Base-by-base conservation (phyloP, 768 basidiomycete genomes). In the Galerina marginata region DNA sequence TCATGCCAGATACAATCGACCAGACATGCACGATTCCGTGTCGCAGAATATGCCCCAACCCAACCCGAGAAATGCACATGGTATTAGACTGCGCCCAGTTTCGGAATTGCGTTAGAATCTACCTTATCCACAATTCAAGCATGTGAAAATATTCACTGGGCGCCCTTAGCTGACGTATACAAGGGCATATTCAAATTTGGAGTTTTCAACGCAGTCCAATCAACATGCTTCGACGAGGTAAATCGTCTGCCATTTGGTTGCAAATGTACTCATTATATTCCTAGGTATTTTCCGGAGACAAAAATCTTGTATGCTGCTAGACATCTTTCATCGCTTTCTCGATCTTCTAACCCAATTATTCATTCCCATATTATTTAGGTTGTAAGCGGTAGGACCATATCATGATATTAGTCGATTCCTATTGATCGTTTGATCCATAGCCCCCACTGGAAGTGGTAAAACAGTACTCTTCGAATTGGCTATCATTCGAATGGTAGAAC, bases 391-490 rank as follows among this genome's bases (percentile, higher is more conserved):
- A 72, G 49, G 55, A 5, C 15, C 11, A 33, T 23, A 14, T 10
- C 7, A 37, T 36, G 9, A 15, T 9, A 15, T 20, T 51, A 2
- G 4, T 38, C 15, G 14, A 14, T 11, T 3, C 15, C 20, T 20
- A 44, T 11, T 36, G 7, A 46, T 43, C 5, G 20, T 15, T 33
- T 25, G 40, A 29, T 50, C n/a, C 33, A 9, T 69, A 94, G 96
- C 96, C 2, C 97, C 97, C 0, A 99, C 97, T 12, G 95, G 96
- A 29, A 93, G 93, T 52, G 97, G 97, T 29, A 99, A 99, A 75
- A 99, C 97, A 0, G 93, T 91, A 9, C 75, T 99, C 29, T 99
- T 99, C 66, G 97, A 99, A 70, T 77, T 99, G 12, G 86, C 92
- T 2, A 91, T 98, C 55, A 85, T 99, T 52, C 86, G 86, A 36